phyloP scores from a whole-genome alignment of 2,329 filamentous ascomycete genomes.

The Aspergillus glaucus region DNA sequence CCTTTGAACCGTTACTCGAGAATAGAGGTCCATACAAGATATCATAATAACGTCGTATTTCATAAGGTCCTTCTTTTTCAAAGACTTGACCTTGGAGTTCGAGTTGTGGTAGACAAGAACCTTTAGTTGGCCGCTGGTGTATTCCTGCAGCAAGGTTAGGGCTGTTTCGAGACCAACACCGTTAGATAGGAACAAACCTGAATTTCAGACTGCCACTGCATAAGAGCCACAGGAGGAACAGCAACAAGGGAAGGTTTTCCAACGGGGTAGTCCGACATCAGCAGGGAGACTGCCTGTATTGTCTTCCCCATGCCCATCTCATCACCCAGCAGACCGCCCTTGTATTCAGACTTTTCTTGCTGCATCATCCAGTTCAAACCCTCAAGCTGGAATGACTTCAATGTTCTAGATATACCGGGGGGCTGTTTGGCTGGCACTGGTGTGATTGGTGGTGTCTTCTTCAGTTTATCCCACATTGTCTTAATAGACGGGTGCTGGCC shows the following conservation, averaged over 20 bases:
- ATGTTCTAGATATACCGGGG: constrained; percentile 65
- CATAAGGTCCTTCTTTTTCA: constrained; percentile 68
- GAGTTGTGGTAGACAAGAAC: constrained; percentile 87
- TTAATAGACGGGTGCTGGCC: constrained; percentile 68
- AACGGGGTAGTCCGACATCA: constrained; percentile 94
- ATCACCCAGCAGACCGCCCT: constrained; percentile 84
- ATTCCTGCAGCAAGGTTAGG: constrained; percentile 29
- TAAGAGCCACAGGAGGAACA: constrained; percentile 85
- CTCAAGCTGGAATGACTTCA: constrained; percentile 92
- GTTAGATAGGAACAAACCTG: constrained; percentile 43
- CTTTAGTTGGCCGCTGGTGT: constrained; percentile 84
- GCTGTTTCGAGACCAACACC: not conserved
- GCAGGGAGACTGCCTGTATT: constrained; percentile 92
- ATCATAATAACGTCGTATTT: constrained; percentile 93
- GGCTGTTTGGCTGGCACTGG: constrained; percentile 64
- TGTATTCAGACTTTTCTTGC: constrained; percentile 81
- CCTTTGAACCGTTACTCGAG: not conserved
- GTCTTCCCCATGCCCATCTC: constrained; percentile 99
- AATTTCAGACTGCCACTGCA: constrained; percentile 89
- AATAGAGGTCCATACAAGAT: constrained; percentile 62
- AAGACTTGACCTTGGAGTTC: constrained; percentile 72
- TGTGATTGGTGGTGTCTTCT: constrained; percentile 61
- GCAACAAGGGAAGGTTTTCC: constrained; percentile 78
- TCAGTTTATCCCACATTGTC: constrained; percentile 78
- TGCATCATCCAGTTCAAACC: constrained; percentile 90